Evolutionary conservation across 352 stramenopile species (phyloP), one percentile per base, ranked within the genome.

Genomic region (Globisporangium sylvaticum): DNA sequence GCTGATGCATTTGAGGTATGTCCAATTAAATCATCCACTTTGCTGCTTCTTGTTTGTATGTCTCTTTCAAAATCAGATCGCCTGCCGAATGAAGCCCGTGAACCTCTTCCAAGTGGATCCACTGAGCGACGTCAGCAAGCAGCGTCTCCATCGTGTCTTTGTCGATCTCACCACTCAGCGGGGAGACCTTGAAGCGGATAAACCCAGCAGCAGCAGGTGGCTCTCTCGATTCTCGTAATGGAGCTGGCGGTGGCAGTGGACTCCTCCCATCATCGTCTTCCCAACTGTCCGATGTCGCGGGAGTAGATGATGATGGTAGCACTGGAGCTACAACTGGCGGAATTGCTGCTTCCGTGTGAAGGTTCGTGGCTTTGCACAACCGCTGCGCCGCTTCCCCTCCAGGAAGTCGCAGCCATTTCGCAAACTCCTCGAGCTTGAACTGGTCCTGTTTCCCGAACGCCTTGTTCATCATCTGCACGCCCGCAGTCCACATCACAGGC

Each of bases 381-480:
- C 32, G 46, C 8, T 68, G 62, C 32, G 72, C 73, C n/a, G 72
- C 54, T 14, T 69, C 59, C 50, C 70, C 25, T 0, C 58, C 46
- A 8, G 62, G 34, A 5, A 88, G 58, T 7, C 24, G 22, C 39
- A 88, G 58, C 71, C 67, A 84, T 20, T 53, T 31, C 1, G 72
- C 74, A 9, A 92, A 46, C 50, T 84, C 70, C 42, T 76, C 64
- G 1, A 91, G 54, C 4, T 63, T 39, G 39, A 92, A 82, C 12
- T 74, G 73, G 48, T 91, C 78, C 20, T 84, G 78, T 39, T 91
- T 92, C 50, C 76, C 74, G 15, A 81, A 83, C 14, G 77, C 71
- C 58, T 89, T 90, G 74, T 86, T 89, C 48, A 92, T 77, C 72
- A 79, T 79, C 4, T 53, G 42, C 12, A 91, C 14, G 29, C 71